Evolutionary conservation across 2,329 filamentous ascomycete species (phyloP).

Genomic region (Aspergillus intermedius): DNA sequence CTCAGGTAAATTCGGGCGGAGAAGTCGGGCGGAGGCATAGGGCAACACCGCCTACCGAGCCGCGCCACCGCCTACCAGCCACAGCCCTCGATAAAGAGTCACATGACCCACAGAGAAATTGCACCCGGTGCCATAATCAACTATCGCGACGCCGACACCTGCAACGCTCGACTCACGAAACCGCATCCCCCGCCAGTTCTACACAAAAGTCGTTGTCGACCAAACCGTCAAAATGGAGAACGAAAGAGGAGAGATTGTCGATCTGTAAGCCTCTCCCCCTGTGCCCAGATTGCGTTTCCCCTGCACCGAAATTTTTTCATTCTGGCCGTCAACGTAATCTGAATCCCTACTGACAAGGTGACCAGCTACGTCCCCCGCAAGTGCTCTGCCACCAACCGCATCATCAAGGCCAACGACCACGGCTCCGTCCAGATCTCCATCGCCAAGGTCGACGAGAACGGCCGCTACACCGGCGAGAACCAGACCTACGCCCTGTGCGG

Average conservation of each 20-base stretch:
- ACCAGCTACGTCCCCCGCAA: slow-evolving; percentile 93
- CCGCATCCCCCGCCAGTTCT: slow-evolving; percentile 16
- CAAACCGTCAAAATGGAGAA: slow-evolving; percentile 81
- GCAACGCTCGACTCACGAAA: slow-evolving; percentile 25
- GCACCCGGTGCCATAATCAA: not conserved
- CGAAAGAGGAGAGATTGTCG: slow-evolving; percentile 99
- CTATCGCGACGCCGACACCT: slow-evolving; percentile 6
- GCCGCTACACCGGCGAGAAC: slow-evolving; percentile 94
- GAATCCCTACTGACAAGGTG: not conserved
- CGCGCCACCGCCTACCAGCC: slow-evolving; percentile 5
- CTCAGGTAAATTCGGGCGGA: not conserved
- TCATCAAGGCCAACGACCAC: slow-evolving; percentile 99
- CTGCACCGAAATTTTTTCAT: no score
- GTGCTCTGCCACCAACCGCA: slow-evolving; percentile 98
- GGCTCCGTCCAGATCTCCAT: slow-evolving; percentile 95
- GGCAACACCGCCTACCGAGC: not conserved
- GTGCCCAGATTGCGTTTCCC: not conserved
- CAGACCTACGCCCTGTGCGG: slow-evolving; percentile 95
- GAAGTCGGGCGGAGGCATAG: not conserved
- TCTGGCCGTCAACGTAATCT: not conserved
- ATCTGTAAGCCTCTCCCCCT: slow-evolving; percentile 59
- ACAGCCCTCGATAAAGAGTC: slow-evolving; percentile 35
- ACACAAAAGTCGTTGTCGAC: slow-evolving; percentile 32
- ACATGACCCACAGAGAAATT: slow-evolving; percentile 39
- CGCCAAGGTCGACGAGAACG: slow-evolving; percentile 98